These are phyloP conservation scores for Linnemannia schmuckeri DNA, from an alignment of 192 early-diverging fungal species.

Conservation along the genomic window DNA sequence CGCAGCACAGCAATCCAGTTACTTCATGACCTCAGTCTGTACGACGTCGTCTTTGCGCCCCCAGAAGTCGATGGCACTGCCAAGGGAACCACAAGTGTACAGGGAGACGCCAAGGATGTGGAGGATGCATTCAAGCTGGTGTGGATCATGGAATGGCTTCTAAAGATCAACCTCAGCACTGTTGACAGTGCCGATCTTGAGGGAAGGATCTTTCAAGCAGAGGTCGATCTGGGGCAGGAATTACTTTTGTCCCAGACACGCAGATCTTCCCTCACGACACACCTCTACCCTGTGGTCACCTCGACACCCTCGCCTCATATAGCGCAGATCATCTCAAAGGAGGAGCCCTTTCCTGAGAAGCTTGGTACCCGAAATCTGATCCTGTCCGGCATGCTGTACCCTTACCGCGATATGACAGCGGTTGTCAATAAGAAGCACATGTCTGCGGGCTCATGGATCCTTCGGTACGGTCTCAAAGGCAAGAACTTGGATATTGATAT, in stretches of 20 bases:
- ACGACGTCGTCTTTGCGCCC: conserved; percentile 61
- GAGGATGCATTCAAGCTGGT: conserved; percentile 55
- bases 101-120: conserved; percentile 36
- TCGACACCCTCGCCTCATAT: conserved; percentile 19
- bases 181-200: conserved; percentile 1
- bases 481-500: conserved; percentile 56
- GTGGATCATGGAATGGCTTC: conserved; percentile 61
- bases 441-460: conserved; percentile 61
- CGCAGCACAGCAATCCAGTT: conserved; percentile 56
- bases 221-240: conserved; percentile 37
- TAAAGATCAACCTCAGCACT: conserved; percentile 34
- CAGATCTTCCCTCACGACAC: conserved; percentile 21
- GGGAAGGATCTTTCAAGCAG: conserved; percentile 26
- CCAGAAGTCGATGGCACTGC: conserved; percentile 52
- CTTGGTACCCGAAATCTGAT: conserved; percentile 60
- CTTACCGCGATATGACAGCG: conserved; percentile 59
- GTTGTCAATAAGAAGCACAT: conserved; percentile 61
- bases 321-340: conserved; percentile 34
- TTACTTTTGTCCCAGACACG: conserved; percentile 23
- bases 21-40: conserved; percentile 57
- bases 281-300: conserved; percentile 35
- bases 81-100: conserved; percentile 24
- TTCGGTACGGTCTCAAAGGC: conserved; percentile 77
- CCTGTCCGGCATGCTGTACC: conserved; percentile 70
- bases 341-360: conserved; percentile 43